phyloP scores from a whole-genome alignment of 257 asterid genomes.

The Striga asiatica region DNA sequence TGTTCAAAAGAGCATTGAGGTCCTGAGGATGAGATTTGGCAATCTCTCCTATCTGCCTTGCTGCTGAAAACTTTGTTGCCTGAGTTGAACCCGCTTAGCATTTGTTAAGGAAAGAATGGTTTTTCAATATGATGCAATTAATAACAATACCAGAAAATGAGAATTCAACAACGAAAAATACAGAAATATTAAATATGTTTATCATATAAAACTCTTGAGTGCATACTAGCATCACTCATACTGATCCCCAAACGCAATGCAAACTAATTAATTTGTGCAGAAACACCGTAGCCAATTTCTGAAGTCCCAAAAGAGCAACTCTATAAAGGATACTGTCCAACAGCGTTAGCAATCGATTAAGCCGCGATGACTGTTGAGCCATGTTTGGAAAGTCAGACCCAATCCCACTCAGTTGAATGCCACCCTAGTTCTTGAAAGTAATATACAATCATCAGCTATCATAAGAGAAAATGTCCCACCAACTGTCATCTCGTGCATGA shows the following conservation, averaged over 20 bases:
- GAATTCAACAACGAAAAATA: background rate
- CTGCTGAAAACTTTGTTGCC: conserved; percentile 92
- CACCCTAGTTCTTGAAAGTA: conserved; percentile 22
- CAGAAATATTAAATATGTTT: background rate
- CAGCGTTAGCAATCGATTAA: conserved; percentile 83
- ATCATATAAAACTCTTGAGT: background rate
- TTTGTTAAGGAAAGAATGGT: conserved; percentile 41
- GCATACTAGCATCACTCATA: background rate
- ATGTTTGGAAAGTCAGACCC: conserved; percentile 25
- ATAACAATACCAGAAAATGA: background rate
- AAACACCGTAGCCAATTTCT: background rate
- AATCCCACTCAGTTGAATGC: conserved; percentile 26
- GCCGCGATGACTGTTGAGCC: conserved; percentile 99
- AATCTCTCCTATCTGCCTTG: conserved; percentile 95
- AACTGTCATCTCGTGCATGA: conserved; percentile 26
- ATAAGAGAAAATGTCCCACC: conserved; percentile 15
- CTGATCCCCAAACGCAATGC: background rate
- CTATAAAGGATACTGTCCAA: conserved; percentile 85
- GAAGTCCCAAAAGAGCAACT: background rate
- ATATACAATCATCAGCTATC: conserved; percentile 20
- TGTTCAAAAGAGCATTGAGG: conserved; percentile 70
- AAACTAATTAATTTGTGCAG: background rate
- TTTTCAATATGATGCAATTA: conserved; percentile 7
- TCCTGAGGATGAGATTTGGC: conserved; percentile 98
- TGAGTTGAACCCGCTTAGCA: conserved; percentile 92